Base-by-base conservation (phyloP, 1,284 basidiomycete genomes). In the Puccinia coronata region DNA sequence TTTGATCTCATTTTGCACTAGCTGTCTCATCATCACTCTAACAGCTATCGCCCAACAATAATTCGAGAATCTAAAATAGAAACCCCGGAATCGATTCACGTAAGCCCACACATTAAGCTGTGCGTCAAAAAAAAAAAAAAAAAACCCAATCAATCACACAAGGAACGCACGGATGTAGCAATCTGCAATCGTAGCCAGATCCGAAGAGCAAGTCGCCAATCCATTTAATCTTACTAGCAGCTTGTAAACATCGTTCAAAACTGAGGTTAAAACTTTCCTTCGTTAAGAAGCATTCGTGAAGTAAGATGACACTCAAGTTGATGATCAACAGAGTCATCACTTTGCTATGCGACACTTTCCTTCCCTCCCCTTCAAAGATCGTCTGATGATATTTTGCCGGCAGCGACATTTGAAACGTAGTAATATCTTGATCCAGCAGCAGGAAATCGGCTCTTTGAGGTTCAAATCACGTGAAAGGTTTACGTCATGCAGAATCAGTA, bases 161-260 rank as follows among this genome's bases (percentile, higher is more conserved):
- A n/a, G n/a, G 18, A 41, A 75, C 73, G 28, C 31, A 75, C 73
- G 73, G 73, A 63, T 59, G 73, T n/a, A 75, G 41, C 57, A 75
- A 61, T 57, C 57, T 75, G 36, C n/a, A 75, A 34, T 75, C 73
- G 31, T 59, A 75, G 16, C 39, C 57, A 47, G 57, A 75, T 16
- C 55, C 55, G 8, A 59, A 57, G 18, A 75, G 39, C 57, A 59
- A 20, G 36, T 61, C 36, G 12, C 53, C 73, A 28, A 59, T n/a
- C 34, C 34, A 59, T 39, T 59, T 59, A 28, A 75, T 75, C 36
- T 59, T 63, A 41, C 55, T 59, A 43, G 55, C 73, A 23, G 53
- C 51, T 59, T 75, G 53, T 14, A 75, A 63, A 63, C 73, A 75
- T 39, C 53, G 51, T 28, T 75, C 55, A 28, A 61, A 43, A 47